Conservation (phyloP, 2,329 filamentous ascomycete species). For the Periconia sp. region DNA sequence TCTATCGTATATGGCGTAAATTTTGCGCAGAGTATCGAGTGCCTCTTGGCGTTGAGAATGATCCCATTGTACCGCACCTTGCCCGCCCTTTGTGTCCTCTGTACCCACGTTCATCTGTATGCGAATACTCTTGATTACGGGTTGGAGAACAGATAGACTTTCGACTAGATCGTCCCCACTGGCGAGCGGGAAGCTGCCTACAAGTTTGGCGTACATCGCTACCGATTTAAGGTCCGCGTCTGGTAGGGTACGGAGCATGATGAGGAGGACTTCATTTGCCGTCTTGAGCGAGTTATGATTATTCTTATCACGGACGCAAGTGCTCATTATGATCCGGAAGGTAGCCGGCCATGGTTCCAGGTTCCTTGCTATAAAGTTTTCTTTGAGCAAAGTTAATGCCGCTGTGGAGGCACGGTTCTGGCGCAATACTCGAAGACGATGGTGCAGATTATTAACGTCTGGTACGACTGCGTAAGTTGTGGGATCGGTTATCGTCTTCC, state of each 20-base stretch:
- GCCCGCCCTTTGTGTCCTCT: background rate
- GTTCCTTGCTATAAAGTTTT: slow-evolving; percentile 29
- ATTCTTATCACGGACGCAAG: slow-evolving; percentile 74
- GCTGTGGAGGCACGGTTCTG: slow-evolving; percentile 66
- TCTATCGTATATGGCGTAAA: slow-evolving; percentile 34
- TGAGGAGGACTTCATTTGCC: slow-evolving; percentile 64
- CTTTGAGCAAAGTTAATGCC: slow-evolving; percentile 59
- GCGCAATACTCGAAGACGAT: slow-evolving; percentile 68
- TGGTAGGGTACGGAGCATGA: slow-evolving; percentile 28
- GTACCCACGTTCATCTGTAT: slow-evolving; percentile 34
- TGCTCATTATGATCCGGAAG: slow-evolving; percentile 72
- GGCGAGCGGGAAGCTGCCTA: slow-evolving; percentile 26
- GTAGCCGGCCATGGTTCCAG: slow-evolving; percentile 48
- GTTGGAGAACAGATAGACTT: slow-evolving; percentile 29
- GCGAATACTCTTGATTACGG: slow-evolving; percentile 27
- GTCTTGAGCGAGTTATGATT: slow-evolving; percentile 70
- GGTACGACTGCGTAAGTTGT: slow-evolving; percentile 64
- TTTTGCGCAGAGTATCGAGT: slow-evolving; percentile 25
- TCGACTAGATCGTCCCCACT: slow-evolving; percentile 32
- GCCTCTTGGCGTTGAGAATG: slow-evolving; percentile 26
- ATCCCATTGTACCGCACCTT: slow-evolving; percentile 15
- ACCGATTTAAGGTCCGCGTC: slow-evolving; percentile 34
- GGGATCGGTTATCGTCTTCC: slow-evolving; percentile 66
- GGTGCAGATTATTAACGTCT: slow-evolving; percentile 70
- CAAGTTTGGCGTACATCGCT: slow-evolving; percentile 34